Evolutionary conservation across 2,329 filamentous ascomycete species (phyloP).

Genomic region (Alternaria consortialis): DNA sequence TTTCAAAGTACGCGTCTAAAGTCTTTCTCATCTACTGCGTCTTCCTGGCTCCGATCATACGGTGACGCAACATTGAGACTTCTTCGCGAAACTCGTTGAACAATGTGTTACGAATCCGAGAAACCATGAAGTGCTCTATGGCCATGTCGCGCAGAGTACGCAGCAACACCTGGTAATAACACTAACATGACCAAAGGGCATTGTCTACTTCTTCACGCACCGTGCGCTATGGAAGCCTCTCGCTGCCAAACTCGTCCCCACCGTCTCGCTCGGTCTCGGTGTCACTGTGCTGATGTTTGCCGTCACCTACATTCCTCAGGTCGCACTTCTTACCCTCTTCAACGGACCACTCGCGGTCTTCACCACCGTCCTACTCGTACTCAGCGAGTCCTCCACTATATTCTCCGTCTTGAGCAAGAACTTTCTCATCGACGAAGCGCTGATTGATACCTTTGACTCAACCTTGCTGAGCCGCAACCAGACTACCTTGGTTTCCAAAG

Average conservation of each 20-base stretch:
- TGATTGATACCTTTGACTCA: slow-evolving; percentile 90
- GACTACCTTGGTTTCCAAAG: slow-evolving; percentile 73
- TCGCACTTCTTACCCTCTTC: slow-evolving; percentile 81
- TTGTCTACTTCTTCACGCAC: slow-evolving; percentile 67
- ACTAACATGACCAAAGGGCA: slow-evolving; percentile 58
- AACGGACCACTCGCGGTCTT: slow-evolving; percentile 84
- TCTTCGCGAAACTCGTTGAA: neutral
- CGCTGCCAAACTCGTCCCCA: slow-evolving; percentile 65
- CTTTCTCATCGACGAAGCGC: slow-evolving; percentile 81
- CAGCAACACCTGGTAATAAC: neutral
- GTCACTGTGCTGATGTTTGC: slow-evolving; percentile 85
- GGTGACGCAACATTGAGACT: neutral
- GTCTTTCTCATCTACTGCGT: neutral
- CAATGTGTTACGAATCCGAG: neutral
- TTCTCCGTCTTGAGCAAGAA: slow-evolving; percentile 67
- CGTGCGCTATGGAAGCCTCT: slow-evolving; percentile 68
- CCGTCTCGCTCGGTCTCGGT: slow-evolving; percentile 73
- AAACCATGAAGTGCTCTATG: neutral
- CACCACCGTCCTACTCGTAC: slow-evolving; percentile 73
- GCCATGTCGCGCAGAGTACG: neutral
- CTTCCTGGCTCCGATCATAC: neutral
- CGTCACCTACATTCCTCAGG: slow-evolving; percentile 86
- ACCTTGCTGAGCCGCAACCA: slow-evolving; percentile 64
- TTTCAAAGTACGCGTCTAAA: slow-evolving; percentile 64
- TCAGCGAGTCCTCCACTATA: slow-evolving; percentile 60